Evolutionary conservation across 345 rosid genomes (phyloP).

Genomic region (Syzygium aqueum): DNA sequence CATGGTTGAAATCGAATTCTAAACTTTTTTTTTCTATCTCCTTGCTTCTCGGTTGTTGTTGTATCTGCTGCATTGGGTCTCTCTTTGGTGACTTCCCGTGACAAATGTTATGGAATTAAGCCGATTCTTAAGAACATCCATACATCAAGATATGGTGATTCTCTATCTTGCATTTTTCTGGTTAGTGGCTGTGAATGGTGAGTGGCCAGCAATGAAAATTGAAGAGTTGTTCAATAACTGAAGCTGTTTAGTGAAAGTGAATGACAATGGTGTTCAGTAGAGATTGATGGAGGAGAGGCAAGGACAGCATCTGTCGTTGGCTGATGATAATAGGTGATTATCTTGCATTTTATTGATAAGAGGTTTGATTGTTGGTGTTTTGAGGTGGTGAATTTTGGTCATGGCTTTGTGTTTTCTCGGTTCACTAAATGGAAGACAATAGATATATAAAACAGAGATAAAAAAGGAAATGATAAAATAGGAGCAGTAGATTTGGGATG

Average conservation of each 20-base stretch:
- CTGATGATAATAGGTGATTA: background rate
- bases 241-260: background rate
- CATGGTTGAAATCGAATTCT: too few species aligned
- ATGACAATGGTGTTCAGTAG: background rate
- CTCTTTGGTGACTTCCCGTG: background rate
- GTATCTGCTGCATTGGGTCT: background rate
- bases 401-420: background rate
- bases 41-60: background rate
- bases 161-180: too few species aligned
- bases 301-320: background rate
- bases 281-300: background rate
- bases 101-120: background rate
- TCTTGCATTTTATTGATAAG: fast-evolving
- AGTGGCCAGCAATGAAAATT: background rate
- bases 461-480: background rate
- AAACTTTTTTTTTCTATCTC: background rate
- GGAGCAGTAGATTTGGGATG: background rate
- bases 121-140: background rate
- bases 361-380: background rate
- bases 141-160: too few species aligned
- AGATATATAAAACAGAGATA: background rate
- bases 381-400: background rate
- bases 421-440: background rate
- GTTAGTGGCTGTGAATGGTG: too few species aligned
- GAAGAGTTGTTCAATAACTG: background rate